Percentiles rank a stretch among this genome's conserved stretches.
phyloP scores from a whole-genome alignment of 1,284 basidiomycete species.

The Ganoderma resinaceum region DNA sequence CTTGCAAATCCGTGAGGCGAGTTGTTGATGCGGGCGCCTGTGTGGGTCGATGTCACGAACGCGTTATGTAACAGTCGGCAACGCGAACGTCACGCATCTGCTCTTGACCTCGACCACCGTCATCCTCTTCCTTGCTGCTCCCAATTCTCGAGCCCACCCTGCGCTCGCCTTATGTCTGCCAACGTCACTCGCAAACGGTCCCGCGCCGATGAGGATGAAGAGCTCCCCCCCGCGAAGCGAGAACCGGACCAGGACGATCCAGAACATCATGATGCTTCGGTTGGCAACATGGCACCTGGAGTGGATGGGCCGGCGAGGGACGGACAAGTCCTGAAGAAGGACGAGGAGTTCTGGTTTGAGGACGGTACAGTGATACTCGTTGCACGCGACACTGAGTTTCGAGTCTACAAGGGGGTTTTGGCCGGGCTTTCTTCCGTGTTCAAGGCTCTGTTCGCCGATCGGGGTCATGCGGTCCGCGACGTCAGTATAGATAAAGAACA shows the following conservation, averaged over 20 bases:
- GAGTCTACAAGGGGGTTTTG: conserved; percentile 14
- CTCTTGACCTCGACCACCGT: background rate
- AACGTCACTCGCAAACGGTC: background rate
- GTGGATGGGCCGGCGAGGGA: background rate
- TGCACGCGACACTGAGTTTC: conserved; percentile 15
- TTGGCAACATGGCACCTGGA: background rate
- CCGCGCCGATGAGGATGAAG: background rate
- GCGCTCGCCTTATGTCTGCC: background rate
- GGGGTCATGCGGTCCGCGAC: background rate
- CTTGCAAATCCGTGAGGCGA: background rate
- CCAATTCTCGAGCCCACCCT: background rate
- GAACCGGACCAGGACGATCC: background rate
- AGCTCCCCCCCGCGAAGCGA: background rate
- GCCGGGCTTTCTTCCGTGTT: conserved; percentile 17
- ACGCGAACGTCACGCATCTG: background rate
- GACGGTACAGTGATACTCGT: conserved; percentile 22
- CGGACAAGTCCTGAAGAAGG: background rate
- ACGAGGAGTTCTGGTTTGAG: conserved; percentile 21
- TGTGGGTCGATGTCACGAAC: background rate
- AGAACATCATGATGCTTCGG: too few species aligned
- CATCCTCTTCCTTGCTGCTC: background rate
- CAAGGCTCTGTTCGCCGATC: conserved; percentile 11
- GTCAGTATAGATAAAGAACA: background rate
- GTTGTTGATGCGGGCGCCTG: too few species aligned
- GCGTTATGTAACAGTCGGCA: background rate